A percentile compares a stretch with the other conserved stretches of the same genome.
phyloP scores from a whole-genome alignment of 108 stramenopile genomes.

The Nitzschia inconspicua region DNA sequence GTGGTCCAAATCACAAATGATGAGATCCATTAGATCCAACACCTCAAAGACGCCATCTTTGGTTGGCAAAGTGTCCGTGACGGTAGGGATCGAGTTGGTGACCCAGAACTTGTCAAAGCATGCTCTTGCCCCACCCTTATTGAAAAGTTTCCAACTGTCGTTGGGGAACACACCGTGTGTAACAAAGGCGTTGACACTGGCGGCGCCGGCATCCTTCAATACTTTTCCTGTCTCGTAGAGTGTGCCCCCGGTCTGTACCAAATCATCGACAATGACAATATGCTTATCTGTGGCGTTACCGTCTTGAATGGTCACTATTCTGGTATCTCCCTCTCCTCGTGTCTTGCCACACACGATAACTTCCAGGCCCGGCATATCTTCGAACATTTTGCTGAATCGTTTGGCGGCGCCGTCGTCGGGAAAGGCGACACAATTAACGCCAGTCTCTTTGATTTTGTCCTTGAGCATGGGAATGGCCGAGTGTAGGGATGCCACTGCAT shows the following conservation, averaged over 20 bases:
- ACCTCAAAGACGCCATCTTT: constrained; percentile 83
- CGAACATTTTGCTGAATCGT: constrained; percentile 78
- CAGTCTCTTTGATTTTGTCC: constrained; percentile 29
- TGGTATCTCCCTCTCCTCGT: constrained; percentile 46
- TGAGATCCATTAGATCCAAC: constrained; percentile 65
- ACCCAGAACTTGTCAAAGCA: constrained; percentile 87
- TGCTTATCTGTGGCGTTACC: constrained; percentile 45
- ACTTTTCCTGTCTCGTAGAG: constrained; percentile 83
- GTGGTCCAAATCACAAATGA: constrained; percentile 79
- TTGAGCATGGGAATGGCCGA: constrained; percentile 80
- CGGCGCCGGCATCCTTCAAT: constrained; percentile 67
- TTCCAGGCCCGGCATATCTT: constrained; percentile 48
- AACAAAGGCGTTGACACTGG: constrained; percentile 72
- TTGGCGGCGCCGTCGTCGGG: constrained; percentile 94
- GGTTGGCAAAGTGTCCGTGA: constrained; percentile 58
- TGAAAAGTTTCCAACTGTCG: constrained; percentile 73
- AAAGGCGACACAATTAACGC: constrained; percentile 77
- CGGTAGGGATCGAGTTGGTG: constrained; percentile 83
- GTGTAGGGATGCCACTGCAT: constrained; percentile 75
- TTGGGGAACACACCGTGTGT: constrained; percentile 88
- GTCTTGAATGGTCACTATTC: constrained; percentile 59
- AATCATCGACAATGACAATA: constrained; percentile 87
- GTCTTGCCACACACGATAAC: constrained; percentile 84
- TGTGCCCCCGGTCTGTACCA: constrained; percentile 92
- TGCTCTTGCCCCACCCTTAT: constrained; percentile 65